These are phyloP conservation scores for Delonix regia DNA, from an alignment of 306 rosid genomes.

Conservation along the genomic window DNA sequence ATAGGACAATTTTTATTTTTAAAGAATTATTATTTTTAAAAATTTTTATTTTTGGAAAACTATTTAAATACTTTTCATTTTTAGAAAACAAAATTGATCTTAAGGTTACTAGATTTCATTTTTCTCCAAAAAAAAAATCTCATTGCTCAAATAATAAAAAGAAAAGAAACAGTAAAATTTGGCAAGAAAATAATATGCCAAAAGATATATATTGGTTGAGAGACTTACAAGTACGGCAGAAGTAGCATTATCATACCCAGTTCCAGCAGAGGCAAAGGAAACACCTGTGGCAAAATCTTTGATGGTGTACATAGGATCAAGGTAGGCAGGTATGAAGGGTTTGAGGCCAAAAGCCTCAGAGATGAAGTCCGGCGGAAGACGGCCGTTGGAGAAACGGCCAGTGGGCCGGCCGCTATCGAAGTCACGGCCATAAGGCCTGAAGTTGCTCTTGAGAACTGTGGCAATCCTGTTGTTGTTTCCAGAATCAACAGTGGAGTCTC, in stretches of 20 bases:
- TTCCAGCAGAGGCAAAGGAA: slow-evolving; percentile 85
- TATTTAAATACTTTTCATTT: no score
- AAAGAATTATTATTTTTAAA: no score
- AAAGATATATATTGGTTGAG: not conserved
- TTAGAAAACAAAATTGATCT: no score
- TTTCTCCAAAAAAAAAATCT: no score
- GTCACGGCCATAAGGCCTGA: slow-evolving; percentile 81
- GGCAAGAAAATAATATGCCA: no score
- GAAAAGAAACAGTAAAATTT: no score
- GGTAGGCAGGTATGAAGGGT: slow-evolving; percentile 63
- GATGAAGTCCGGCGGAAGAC: slow-evolving; percentile 71
- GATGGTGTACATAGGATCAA: slow-evolving; percentile 70
- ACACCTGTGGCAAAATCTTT: slow-evolving; percentile 74
- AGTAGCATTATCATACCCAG: slow-evolving; percentile 65
- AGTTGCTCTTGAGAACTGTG: slow-evolving; percentile 73
- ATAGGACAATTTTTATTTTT: no score
- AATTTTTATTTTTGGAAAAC: no score
- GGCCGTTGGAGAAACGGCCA: slow-evolving; percentile 82
- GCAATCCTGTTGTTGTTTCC: slow-evolving; percentile 77
- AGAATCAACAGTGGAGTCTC: slow-evolving; percentile 84
- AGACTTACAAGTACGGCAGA: slow-evolving; percentile 65
- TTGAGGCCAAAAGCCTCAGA: slow-evolving; percentile 70
- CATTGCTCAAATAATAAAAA: no score
- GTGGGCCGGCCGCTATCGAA: slow-evolving; percentile 66
- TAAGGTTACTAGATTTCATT: no score